Percentiles rank a stretch among this genome's conserved stretches.
These are phyloP conservation scores for Mycena capillaripes DNA, from an alignment of 768 basidiomycete genomes.

Conservation along the genomic window DNA sequence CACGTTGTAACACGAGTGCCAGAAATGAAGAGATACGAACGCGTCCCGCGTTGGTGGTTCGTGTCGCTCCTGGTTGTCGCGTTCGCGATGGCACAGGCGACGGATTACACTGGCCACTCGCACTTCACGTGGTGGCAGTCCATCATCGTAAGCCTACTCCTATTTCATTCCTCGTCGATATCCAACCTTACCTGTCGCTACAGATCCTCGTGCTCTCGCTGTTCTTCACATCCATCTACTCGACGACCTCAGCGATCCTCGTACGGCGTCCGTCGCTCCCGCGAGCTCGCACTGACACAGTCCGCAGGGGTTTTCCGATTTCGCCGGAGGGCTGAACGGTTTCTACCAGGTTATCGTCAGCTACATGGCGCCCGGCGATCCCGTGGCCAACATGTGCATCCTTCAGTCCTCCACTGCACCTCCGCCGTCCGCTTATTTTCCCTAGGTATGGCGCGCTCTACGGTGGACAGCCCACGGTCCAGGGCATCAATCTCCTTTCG, in stretches of 20 bases:
- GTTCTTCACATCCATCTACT: conserved; percentile 35
- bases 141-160: conserved; percentile 35
- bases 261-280: conserved; percentile 23
- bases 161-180: conserved; percentile 23
- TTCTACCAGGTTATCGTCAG: conserved; percentile 28
- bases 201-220: conserved; percentile 44
- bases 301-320: conserved; percentile 23
- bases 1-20: conserved; percentile 15
- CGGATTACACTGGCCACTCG: conserved; percentile 44
- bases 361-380: conserved; percentile 40
- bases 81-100: conserved; percentile 42
- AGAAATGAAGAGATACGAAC: conserved; percentile 38
- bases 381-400: conserved; percentile 52
- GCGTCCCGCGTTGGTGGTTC: conserved; percentile 42
- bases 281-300: conserved; percentile 25
- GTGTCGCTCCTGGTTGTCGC: conserved; percentile 33
- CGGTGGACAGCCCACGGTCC: conserved; percentile 51
- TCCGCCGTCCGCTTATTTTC: conserved; percentile 12
- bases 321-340: conserved; percentile 25
- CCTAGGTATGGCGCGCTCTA: conserved; percentile 32
- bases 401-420: conserved; percentile 11
- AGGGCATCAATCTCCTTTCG: conserved; percentile 55
- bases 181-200: conserved; percentile 33
- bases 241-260: conserved; percentile 27
- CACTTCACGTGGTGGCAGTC: conserved; percentile 45